Conservation (phyloP, 495 filamentous ascomycete species). For the Tirmania nivea region DNA sequence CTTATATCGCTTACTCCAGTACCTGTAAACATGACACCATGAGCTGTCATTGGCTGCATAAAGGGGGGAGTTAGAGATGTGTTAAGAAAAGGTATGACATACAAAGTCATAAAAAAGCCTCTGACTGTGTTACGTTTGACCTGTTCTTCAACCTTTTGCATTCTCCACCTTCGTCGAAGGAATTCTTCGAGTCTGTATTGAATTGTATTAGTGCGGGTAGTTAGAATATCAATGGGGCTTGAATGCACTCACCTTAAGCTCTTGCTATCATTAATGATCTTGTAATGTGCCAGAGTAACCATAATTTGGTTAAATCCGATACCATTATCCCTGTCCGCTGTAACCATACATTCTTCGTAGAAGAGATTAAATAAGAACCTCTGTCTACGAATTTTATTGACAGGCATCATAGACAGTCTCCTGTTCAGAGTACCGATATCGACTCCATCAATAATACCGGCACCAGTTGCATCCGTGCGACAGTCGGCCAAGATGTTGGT, state of each 20-base stretch:
- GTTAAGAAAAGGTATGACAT: conserved; percentile 6
- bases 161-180: conserved; percentile 64
- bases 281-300: conserved; percentile 96
- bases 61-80: neutral
- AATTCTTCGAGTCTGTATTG: conserved; percentile 54
- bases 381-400: conserved; percentile 45
- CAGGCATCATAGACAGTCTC: conserved; percentile 54
- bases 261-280: conserved; percentile 96
- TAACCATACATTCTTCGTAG: conserved; percentile 90
- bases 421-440: conserved; percentile 54
- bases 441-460: conserved; percentile 43
- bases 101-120: conserved; percentile 90
- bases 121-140: conserved; percentile 71
- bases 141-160: conserved; percentile 92
- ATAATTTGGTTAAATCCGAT: conserved; percentile 86
- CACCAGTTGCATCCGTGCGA: conserved; percentile 31
- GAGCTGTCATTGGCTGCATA: neutral
- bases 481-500: conserved; percentile 63
- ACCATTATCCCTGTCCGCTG: conserved; percentile 64
- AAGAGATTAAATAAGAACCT: conserved; percentile 69
- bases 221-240: neutral
- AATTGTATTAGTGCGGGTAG: conserved; percentile 19
- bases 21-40: conserved; percentile 19
- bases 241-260: conserved; percentile 43
- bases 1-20: conserved; percentile 66